These are phyloP conservation scores for Plasmodium coatneyi DNA, from an alignment of 169 alveolate species.

Conservation along the genomic window DNA sequence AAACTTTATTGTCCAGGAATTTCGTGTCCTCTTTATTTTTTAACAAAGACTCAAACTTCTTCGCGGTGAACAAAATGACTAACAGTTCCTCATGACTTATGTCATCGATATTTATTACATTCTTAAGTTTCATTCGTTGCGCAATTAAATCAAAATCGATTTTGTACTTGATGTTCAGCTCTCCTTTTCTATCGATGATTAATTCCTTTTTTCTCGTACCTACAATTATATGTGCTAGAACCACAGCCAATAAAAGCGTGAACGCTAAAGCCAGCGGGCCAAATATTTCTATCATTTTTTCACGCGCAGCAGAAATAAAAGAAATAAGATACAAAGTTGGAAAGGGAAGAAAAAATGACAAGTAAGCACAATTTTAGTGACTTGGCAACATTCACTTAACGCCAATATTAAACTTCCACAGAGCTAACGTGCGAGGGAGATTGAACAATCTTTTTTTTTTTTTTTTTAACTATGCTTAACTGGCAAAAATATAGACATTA, in stretches of 20 bases:
- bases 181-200: conserved; percentile 5
- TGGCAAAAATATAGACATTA: conserved; percentile 2
- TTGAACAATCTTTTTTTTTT: background rate
- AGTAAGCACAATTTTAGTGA: background rate
- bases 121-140: conserved; percentile 41
- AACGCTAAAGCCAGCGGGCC: background rate
- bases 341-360: background rate
- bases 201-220: conserved; percentile 14
- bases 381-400: background rate
- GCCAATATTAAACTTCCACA: background rate
- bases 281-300: conserved; percentile 35
- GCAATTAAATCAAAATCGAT: conserved; percentile 36
- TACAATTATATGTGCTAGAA: background rate
- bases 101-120: conserved; percentile 67
- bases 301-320: background rate
- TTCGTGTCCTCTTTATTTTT: conserved; percentile 54
- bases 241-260: conserved; percentile 7
- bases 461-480: background rate
- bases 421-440: background rate
- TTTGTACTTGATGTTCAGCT: conserved; percentile 28
- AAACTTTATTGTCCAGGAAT: conserved; percentile 47
- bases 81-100: conserved; percentile 64
- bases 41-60: conserved; percentile 46
- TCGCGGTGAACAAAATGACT: conserved; percentile 50
- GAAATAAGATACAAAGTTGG: background rate